phyloP scores from a whole-genome alignment of 768 basidiomycete genomes.

The Russula ochroleuca region DNA sequence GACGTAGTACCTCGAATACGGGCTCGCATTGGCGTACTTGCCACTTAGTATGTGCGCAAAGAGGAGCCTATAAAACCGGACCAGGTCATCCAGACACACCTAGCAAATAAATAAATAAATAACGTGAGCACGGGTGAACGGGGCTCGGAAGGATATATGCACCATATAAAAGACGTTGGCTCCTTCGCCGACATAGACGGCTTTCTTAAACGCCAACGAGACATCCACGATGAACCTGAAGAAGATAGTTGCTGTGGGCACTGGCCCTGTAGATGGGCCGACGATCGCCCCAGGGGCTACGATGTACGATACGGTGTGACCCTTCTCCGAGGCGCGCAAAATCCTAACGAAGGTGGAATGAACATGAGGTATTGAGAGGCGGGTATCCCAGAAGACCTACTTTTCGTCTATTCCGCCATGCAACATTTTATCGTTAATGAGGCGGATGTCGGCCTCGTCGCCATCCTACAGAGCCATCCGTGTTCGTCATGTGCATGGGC shows the following conservation, averaged over 20 bases:
- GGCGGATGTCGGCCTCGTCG: slow-evolving; percentile 18
- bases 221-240: slow-evolving; percentile 8
- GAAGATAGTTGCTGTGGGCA: slow-evolving; percentile 9
- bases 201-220: background rate
- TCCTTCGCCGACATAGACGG: slow-evolving; percentile 16
- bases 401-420: slow-evolving; percentile 12
- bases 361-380: background rate
- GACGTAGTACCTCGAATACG: slow-evolving; percentile 22
- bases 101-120: background rate
- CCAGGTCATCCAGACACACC: slow-evolving; percentile 16
- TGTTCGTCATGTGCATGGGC: too few species aligned
- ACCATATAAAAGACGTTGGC: slow-evolving; percentile 19
- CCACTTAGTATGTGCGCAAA: slow-evolving; percentile 8
- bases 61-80: slow-evolving; percentile 13
- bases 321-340: slow-evolving; percentile 7
- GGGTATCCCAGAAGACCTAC: background rate
- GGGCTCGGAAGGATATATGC: background rate
- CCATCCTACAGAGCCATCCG: slow-evolving; percentile 13
- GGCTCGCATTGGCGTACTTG: slow-evolving; percentile 8
- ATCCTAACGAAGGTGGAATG: slow-evolving; percentile 2
- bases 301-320: slow-evolving; percentile 15
- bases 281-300: slow-evolving; percentile 19
- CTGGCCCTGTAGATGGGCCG: slow-evolving; percentile 6
- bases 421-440: slow-evolving; percentile 15
- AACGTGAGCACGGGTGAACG: background rate